These are phyloP conservation scores for Vickermania ingenoplastis DNA, from an alignment of 208 protist genomes.

Conservation along the genomic window DNA sequence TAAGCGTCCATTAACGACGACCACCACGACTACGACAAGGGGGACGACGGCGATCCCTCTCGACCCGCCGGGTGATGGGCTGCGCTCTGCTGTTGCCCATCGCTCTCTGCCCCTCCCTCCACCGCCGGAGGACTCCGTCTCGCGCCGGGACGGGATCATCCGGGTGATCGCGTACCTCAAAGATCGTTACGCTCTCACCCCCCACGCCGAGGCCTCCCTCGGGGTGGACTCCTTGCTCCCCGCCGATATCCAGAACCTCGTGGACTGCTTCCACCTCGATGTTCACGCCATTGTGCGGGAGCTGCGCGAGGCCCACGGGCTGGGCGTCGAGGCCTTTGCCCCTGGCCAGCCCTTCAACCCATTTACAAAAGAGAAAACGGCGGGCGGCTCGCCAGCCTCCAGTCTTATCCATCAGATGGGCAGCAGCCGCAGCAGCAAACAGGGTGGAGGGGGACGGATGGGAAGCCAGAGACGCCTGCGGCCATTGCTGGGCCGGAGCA, in stretches of 20 bases:
- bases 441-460: no score
- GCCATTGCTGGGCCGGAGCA: no score
- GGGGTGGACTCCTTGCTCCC: conserved; percentile 63
- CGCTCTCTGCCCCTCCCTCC: background rate
- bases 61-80: background rate
- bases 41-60: background rate
- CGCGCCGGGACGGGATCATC: conserved; percentile 32
- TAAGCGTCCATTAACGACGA: background rate
- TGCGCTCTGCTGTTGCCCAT: background rate
- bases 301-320: conserved; percentile 16
- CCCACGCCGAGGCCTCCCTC: conserved; percentile 22
- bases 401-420: no score
- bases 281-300: conserved; percentile 46
- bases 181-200: conserved; percentile 54
- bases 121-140: conserved; percentile 3
- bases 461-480: no score
- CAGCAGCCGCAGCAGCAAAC: no score
- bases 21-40: background rate
- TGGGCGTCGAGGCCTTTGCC: conserved; percentile 38
- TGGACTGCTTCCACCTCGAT: conserved; percentile 74
- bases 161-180: conserved; percentile 54
- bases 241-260: conserved; percentile 51
- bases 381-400: no score
- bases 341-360: conserved; percentile 39
- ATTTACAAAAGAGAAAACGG: no score